Conservation (phyloP, 208 protist species). For the Balamuthia mandrillaris region DNA sequence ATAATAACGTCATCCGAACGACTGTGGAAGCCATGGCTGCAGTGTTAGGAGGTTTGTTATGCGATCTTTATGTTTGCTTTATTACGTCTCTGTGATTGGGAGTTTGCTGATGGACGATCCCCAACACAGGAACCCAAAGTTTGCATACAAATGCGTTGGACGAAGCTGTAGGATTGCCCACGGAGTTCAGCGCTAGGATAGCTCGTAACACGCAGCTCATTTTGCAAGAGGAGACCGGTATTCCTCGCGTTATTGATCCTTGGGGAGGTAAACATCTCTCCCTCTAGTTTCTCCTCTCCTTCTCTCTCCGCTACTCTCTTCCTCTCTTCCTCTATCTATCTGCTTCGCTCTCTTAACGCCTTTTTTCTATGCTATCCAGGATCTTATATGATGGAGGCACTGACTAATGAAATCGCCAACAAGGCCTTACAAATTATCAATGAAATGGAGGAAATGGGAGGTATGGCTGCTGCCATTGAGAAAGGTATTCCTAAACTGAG, state of each 20-base stretch:
- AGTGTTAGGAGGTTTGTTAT: slow-evolving; percentile 87
- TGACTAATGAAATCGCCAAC: slow-evolving; percentile 84
- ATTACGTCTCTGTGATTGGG: too few species aligned
- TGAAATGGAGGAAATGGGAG: slow-evolving; percentile 76
- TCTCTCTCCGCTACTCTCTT: not conserved
- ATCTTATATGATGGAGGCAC: slow-evolving; percentile 90
- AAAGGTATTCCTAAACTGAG: slow-evolving; percentile 89
- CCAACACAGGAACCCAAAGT: slow-evolving; percentile 82
- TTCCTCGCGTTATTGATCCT: slow-evolving; percentile 79
- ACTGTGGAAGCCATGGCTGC: slow-evolving; percentile 94
- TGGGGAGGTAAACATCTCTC: slow-evolving; percentile 9
- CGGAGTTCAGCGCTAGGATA: slow-evolving; percentile 82
- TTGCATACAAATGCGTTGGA: slow-evolving; percentile 93
- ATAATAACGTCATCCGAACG: slow-evolving; percentile 94
- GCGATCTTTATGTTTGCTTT: slow-evolving; percentile 43
- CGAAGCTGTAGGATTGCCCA: slow-evolving; percentile 89
- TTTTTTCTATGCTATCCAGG: too few species aligned
- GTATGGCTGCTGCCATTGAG: slow-evolving; percentile 80
- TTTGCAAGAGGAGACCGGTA: slow-evolving; percentile 83
- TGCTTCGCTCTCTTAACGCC: too few species aligned
- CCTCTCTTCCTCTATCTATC: slow-evolving; percentile 57
- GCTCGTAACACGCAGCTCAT: slow-evolving; percentile 95
- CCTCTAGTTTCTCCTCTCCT: not conserved
- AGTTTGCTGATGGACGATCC: too few species aligned
- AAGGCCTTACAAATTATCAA: slow-evolving; percentile 81